Evolutionary conservation across 2,329 filamentous ascomycete genomes (phyloP).

Genomic region (Myriosclerotinia duriaeana): DNA sequence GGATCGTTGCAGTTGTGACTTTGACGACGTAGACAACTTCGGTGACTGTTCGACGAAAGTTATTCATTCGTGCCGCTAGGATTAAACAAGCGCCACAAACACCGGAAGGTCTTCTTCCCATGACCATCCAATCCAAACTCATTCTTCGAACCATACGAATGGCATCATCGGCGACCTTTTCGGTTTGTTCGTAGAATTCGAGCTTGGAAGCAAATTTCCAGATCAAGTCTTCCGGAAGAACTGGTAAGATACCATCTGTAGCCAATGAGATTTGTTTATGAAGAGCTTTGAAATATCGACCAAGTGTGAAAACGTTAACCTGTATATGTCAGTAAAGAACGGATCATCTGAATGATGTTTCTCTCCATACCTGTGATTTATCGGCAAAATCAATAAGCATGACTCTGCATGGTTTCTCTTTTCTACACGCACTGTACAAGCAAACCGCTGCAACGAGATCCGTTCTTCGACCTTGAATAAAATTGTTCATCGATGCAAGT

Average conservation of each 20-base stretch:
- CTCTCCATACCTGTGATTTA: slow-evolving; percentile 53
- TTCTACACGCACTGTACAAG: slow-evolving; percentile 83
- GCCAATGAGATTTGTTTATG: slow-evolving; percentile 70
- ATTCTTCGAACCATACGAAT: slow-evolving; percentile 86
- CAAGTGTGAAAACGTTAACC: slow-evolving; percentile 90
- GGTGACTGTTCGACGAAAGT: slow-evolving; percentile 86
- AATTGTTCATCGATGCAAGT: slow-evolving; percentile 70
- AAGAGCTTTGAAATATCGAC: slow-evolving; percentile 83
- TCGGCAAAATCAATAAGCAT: slow-evolving; percentile 97
- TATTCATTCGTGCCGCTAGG: slow-evolving; percentile 96
- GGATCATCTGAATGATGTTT: no score
- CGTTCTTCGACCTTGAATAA: slow-evolving; percentile 81
- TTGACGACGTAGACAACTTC: slow-evolving; percentile 99
- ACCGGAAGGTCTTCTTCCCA: slow-evolving; percentile 87
- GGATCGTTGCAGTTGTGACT: slow-evolving; percentile 89
- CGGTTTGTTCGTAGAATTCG: slow-evolving; percentile 80
- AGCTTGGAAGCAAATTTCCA: slow-evolving; percentile 87
- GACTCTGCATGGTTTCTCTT: slow-evolving; percentile 73
- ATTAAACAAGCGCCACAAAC: slow-evolving; percentile 93
- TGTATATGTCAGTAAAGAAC: slow-evolving; percentile 31
- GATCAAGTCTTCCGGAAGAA: slow-evolving; percentile 87
- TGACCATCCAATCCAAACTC: slow-evolving; percentile 96
- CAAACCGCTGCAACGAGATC: slow-evolving; percentile 86
- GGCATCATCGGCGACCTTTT: slow-evolving; percentile 84
- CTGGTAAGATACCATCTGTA: slow-evolving; percentile 63